Percentiles rank a stretch among this genome's conserved stretches.
Conservation (phyloP, 2,329 filamentous ascomycete genomes). For the Pyrenophora graminea region DNA sequence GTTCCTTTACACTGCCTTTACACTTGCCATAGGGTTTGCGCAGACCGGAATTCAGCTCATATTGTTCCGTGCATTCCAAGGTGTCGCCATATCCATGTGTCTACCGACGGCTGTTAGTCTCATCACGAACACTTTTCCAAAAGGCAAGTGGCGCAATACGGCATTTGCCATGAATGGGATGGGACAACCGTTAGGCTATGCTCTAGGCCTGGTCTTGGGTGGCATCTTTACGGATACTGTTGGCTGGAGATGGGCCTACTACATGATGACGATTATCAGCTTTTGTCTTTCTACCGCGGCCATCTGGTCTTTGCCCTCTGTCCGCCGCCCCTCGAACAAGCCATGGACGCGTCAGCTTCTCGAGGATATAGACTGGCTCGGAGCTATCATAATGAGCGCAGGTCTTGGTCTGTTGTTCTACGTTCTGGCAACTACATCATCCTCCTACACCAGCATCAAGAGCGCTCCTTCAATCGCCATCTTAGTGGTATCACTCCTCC, state of each 20-base stretch:
- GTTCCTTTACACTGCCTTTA: constrained; percentile 51
- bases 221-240: constrained; percentile 52
- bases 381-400: neutral
- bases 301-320: constrained; percentile 43
- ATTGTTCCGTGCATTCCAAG: constrained; percentile 53
- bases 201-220: constrained; percentile 56
- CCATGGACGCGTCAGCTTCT: constrained; percentile 26
- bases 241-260: constrained; percentile 57
- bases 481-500: too few relatives aligned
- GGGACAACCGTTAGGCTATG: constrained; percentile 58
- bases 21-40: constrained; percentile 51
- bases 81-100: constrained; percentile 53
- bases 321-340: too few relatives aligned
- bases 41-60: constrained; percentile 50
- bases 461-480: too few relatives aligned
- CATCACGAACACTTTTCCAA: constrained; percentile 53
- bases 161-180: constrained; percentile 58
- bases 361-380: constrained; percentile 46
- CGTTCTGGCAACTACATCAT: neutral
- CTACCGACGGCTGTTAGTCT: constrained; percentile 56
- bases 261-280: constrained; percentile 53
- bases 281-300: constrained; percentile 47
- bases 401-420: neutral
- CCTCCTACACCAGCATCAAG: too few relatives aligned
- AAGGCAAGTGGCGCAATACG: constrained; percentile 56